These are phyloP conservation scores for Aureobasidium leucospermi DNA, from an alignment of 2,329 filamentous ascomycete genomes.

Conservation along the genomic window DNA sequence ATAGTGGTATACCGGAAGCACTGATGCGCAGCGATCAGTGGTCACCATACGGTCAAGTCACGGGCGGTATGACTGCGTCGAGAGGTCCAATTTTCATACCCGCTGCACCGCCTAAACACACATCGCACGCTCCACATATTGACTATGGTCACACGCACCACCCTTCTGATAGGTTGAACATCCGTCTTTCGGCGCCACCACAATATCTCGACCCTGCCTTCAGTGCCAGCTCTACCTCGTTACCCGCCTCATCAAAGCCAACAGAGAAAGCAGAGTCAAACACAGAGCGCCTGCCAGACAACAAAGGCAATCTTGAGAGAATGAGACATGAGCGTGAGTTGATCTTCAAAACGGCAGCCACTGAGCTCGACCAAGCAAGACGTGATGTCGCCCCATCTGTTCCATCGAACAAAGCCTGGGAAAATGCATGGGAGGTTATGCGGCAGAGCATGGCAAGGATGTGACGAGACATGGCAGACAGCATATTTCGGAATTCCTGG, in stretches of 20 bases:
- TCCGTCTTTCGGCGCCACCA: neutral
- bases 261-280: neutral
- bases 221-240: neutral
- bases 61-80: neutral
- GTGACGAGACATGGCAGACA: neutral
- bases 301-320: neutral
- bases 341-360: neutral
- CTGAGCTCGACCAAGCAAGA: neutral
- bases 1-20: no score
- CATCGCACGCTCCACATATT: neutral
- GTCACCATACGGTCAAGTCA: neutral
- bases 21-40: neutral
- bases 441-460: neutral
- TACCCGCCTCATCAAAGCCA: neutral
- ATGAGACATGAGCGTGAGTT: constrained; percentile 2
- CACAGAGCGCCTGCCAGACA: neutral
- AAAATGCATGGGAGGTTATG: neutral
- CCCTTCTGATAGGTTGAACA: neutral
- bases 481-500: neutral
- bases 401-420: neutral
- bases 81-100: neutral
- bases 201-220: neutral
- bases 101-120: neutral
- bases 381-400: neutral
- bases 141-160: neutral